Base-by-base conservation (phyloP, 805 yeast species). In the Monosporozyma aquatica region DNA sequence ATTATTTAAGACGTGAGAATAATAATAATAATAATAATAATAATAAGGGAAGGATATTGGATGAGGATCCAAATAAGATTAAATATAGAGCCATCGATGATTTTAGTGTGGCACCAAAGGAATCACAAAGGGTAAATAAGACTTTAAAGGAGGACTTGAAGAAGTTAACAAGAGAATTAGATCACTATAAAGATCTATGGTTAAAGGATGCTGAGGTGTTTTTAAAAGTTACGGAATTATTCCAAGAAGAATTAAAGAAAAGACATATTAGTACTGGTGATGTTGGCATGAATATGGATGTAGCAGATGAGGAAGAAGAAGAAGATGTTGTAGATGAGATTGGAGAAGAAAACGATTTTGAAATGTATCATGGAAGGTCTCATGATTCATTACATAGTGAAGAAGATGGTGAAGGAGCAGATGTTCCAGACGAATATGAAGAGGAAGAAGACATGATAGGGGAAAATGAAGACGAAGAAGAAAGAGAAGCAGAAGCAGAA, bases 161-260 rank as follows among this genome's bases (percentile, higher is more conserved):
- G 4, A 54, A 51, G 29, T 38, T 59, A 20, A 34, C 46, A 2
- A 33, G 41, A 6, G 64, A 60, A 21, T 34, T 60, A 25, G 38
- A 26, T 6, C 27, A 33, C 4, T 59, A 55, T 32, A 58, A 57
- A 36, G 44, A 45, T 6, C 58, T 56, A 38, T 60, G 65, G 65
- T 21, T 51, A 22, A 51, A 57, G 24, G 60, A 59, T 48, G 62
- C 61, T 3, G 53, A 54, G 7, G 47, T 60, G 9, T 57, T 59
- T 29, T 43, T 50, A 2, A 56, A 52, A 30, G 51, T 60, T 17
- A 49, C 59, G 0, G 45, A 49, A 6, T 47, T 55, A 1, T 44
- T 60, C 17, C 53, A 51, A 27, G 60, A 51, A 13, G 63, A 57
- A 42, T 43, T 58, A 27, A 26, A 28, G 30, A 10, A 22, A 37